phyloP scores from a whole-genome alignment of 2,329 filamentous ascomycete species.

The Alternaria rosae region DNA sequence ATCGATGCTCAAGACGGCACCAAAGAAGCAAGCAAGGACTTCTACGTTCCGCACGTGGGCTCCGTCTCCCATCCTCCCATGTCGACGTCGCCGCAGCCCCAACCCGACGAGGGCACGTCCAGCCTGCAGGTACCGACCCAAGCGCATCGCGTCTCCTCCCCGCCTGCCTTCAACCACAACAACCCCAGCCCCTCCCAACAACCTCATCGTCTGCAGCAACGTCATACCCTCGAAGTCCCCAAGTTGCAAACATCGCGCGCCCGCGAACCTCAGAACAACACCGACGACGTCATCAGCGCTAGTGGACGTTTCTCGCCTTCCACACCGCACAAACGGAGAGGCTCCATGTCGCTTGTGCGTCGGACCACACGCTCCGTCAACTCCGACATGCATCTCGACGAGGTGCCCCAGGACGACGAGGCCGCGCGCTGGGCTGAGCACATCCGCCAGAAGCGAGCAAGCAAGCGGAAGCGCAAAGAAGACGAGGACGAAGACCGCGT shows the following conservation, averaged over 20 bases:
- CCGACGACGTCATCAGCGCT: conserved; percentile 68
- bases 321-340: conserved; percentile 69
- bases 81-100: conserved; percentile 21
- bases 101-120: conserved; percentile 32
- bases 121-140: conserved; percentile 48
- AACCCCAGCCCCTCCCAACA: conserved; percentile 60
- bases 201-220: conserved; percentile 72
- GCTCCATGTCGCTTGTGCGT: conserved; percentile 83
- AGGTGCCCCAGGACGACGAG: conserved; percentile 86
- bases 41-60: conserved; percentile 27
- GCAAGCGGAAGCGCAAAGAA: conserved; percentile 81
- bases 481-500: conserved; percentile 91
- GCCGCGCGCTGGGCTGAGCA: conserved; percentile 91
- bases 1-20: conserved; percentile 34
- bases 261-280: conserved; percentile 67
- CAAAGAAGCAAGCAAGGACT: conserved; percentile 42
- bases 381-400: conserved; percentile 83
- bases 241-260: conserved; percentile 68
- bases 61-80: conserved; percentile 21
- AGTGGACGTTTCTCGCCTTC: conserved; percentile 85
- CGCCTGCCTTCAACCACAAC: conserved; percentile 63
- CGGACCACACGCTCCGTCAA: conserved; percentile 84
- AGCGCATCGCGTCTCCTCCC: conserved; percentile 67
- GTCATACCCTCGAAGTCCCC: conserved; percentile 89
- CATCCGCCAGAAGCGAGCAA: conserved; percentile 88